phyloP scores from a whole-genome alignment of 139 green algal genomes.

The Micromonas pusilla region DNA sequence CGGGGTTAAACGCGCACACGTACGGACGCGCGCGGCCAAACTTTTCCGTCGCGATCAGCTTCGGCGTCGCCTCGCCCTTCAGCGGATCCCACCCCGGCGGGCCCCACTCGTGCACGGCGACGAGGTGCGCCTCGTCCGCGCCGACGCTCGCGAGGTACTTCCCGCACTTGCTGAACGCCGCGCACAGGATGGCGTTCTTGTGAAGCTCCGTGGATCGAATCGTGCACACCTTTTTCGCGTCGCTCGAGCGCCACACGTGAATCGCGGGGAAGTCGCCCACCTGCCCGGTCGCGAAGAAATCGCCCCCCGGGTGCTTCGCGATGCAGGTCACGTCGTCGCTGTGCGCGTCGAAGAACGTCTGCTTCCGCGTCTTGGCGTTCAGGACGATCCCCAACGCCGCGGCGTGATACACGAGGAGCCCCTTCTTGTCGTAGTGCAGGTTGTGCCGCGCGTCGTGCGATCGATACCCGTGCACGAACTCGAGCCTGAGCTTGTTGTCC shows the following conservation, averaged over 20 bases:
- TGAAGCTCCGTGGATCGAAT: conserved; percentile 28
- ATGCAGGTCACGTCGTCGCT: conserved; percentile 36
- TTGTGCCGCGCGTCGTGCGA: conserved; percentile 24
- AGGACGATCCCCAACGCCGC: background rate
- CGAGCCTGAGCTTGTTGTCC: conserved; percentile 28
- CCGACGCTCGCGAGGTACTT: conserved; percentile 27
- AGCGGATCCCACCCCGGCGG: conserved; percentile 10
- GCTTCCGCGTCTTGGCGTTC: background rate
- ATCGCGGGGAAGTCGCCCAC: conserved; percentile 28
- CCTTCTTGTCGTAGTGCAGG: background rate
- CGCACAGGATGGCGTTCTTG: conserved; percentile 18
- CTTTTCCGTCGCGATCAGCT: conserved; percentile 9
- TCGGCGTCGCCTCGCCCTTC: background rate
- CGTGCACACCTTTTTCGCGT: background rate
- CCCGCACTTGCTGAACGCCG: conserved; percentile 15
- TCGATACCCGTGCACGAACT: conserved; percentile 37
- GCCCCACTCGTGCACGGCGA: conserved; percentile 35
- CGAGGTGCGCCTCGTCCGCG: conserved; percentile 28
- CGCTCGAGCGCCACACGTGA: conserved; percentile 26
- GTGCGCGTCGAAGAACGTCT: conserved; percentile 27
- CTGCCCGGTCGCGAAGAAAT: conserved; percentile 37
- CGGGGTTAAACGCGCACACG: background rate
- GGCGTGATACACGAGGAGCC: background rate
- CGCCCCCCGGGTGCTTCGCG: conserved; percentile 27
- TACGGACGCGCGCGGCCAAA: background rate